Evolutionary conservation across 2,329 filamentous ascomycete genomes (phyloP).

Genomic region (Pseudonectria foliicola): DNA sequence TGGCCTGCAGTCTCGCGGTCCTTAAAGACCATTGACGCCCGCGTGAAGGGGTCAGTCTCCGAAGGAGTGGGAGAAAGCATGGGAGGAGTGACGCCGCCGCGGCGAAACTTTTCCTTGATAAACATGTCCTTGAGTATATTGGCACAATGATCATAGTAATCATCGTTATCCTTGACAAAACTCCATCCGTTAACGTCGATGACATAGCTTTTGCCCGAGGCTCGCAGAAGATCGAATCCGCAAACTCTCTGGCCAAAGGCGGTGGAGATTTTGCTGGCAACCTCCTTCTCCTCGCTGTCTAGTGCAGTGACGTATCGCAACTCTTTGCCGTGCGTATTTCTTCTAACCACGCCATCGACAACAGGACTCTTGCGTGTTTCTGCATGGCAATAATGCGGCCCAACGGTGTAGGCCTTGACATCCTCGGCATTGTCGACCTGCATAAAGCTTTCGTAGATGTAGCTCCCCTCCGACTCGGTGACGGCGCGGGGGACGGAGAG

Average conservation of each 20-base stretch:
- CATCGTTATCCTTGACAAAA: constrained; percentile 98
- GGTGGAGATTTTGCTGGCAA: constrained; percentile 82
- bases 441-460: constrained; percentile 96
- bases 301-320: constrained; percentile 89
- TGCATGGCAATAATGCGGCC: constrained; percentile 85
- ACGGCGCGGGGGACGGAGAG: constrained; percentile 73
- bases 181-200: constrained; percentile 99
- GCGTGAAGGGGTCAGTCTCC: constrained; percentile 36
- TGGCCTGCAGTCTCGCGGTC: constrained; percentile 30
- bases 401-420: constrained; percentile 97
- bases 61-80: constrained; percentile 41
- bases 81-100: constrained; percentile 52
- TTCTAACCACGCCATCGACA: constrained; percentile 88
- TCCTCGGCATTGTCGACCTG: constrained; percentile 95
- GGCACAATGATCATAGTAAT: constrained; percentile 91
- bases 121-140: constrained; percentile 85
- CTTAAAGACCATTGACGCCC: constrained; percentile 26
- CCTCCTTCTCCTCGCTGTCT: constrained; percentile 69
- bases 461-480: constrained; percentile 73
- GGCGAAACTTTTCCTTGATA: constrained; percentile 65
- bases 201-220: constrained; percentile 85
- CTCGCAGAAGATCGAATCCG: constrained; percentile 87
- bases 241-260: constrained; percentile 94
- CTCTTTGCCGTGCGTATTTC: constrained; percentile 96
- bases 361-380: constrained; percentile 97